These are phyloP conservation scores for Strobilomyces confusus DNA, from an alignment of 768 basidiomycete species.

Conservation along the genomic window DNA sequence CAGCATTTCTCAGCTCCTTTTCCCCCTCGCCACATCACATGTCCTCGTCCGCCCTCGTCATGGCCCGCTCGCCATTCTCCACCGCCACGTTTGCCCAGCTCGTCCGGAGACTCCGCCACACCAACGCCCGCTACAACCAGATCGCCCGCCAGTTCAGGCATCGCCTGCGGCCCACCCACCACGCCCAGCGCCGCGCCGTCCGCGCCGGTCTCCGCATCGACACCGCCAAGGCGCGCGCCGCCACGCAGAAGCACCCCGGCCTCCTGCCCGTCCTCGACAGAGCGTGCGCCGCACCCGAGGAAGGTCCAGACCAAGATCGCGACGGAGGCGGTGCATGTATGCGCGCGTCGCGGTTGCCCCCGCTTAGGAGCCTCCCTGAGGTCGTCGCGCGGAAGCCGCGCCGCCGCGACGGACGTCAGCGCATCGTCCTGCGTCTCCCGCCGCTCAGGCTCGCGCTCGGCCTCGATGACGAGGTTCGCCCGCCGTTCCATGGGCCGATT, in stretches of 20 bases:
- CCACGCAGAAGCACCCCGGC: conserved; percentile 34
- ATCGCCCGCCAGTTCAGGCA: conserved; percentile 40
- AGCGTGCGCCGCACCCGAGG: neutral
- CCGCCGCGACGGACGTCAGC: neutral
- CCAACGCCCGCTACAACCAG: conserved; percentile 41
- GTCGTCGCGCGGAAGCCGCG: neutral
- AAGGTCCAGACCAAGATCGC: no score
- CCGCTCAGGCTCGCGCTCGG: conserved; percentile 7
- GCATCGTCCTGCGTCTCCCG: conserved; percentile 10
- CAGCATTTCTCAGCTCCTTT: conserved; percentile 3
- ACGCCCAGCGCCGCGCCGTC: conserved; percentile 45
- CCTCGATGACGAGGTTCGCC: neutral
- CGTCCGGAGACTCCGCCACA: conserved; percentile 37
- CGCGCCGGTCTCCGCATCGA: conserved; percentile 43
- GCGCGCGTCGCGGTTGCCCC: neutral
- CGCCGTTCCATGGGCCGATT: neutral
- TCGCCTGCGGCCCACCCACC: conserved; percentile 36
- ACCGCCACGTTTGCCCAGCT: conserved; percentile 34
- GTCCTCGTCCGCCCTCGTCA: conserved; percentile 4
- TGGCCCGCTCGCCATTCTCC: conserved; percentile 28
- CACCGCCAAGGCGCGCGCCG: conserved; percentile 37
- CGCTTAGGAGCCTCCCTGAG: conserved; percentile 8
- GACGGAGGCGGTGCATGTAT: conserved; percentile 9
- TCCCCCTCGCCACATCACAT: conserved; percentile 1
- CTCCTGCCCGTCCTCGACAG: conserved; percentile 31